Base-by-base conservation (phyloP, 1,284 basidiomycete genomes). In the Chondrostereum purpureum region DNA sequence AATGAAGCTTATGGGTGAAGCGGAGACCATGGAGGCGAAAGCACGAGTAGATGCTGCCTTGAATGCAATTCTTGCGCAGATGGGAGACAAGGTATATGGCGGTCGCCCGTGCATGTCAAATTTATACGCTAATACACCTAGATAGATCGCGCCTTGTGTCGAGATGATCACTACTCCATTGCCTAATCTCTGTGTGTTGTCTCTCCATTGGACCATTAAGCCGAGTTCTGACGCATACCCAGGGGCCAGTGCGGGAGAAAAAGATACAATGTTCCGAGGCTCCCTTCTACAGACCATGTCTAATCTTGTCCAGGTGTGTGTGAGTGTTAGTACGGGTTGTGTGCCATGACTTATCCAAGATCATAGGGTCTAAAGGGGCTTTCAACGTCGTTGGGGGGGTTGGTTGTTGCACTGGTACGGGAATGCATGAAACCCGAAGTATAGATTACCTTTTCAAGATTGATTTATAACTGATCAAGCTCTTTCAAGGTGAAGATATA, bases 1-100 rank as follows among this genome's bases (percentile, higher is more conserved):
- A 3, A 67, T 89, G 33, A 67, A 61, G 31, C 65, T 94, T n/a
- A 75, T 89, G 41, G 78, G 73, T 2, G 88, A 92, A 60, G 78
- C 81, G 0, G 80, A 89, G 43, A 85, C 84, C 0, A 66, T 86
- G 21, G 86, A 90, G 57, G 86, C 80, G 55, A 94, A 93, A 62
- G 74, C 80, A 14, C 75, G 83, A 45, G 76, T 94, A 12, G 77
- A 82, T 21, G 73, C 75, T 36, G 76, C 79, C 21, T 65, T 95
- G 39, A 87, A 83, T 51, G 75, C 79, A 1, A 67, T 93, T 31
- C 84, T 94, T 40, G 81, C 88, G 55, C 71, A 80, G 45, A 75
- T 77, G 0, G 82, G 77, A 31, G 65, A 70, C 38, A 66, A 72
- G 58, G 88, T 88, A 59, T n/a, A n/a, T n/a, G n/a, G n/a, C n/a